Conservation (phyloP, 257 asterid genomes). For the Primulina huaijiensis region DNA sequence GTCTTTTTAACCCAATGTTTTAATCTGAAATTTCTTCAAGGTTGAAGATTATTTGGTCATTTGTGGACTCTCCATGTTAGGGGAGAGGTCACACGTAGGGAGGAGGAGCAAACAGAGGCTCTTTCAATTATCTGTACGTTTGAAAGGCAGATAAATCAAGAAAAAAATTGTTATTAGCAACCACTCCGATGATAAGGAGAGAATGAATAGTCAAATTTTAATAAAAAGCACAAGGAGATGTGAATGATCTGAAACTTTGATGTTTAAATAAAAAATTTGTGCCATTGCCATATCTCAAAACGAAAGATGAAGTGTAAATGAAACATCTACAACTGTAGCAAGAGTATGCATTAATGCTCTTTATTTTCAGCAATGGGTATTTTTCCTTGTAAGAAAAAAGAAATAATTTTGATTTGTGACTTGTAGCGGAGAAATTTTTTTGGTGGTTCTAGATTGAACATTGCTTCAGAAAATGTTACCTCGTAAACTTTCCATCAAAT, state of each 20-base stretch:
- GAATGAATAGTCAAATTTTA: not conserved
- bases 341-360: not conserved
- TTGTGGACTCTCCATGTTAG: not conserved
- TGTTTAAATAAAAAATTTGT: not conserved
- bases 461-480: conserved; percentile 10
- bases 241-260: not conserved
- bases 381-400: conserved; percentile 12
- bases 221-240: not conserved
- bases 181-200: not conserved
- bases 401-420: not conserved
- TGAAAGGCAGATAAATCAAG: not conserved
- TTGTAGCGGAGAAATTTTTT: not conserved
- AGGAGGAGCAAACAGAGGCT: not conserved
- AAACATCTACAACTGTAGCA: no score
- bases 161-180: not conserved
- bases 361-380: not conserved
- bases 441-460: not conserved
- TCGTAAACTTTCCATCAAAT: conserved; percentile 2
- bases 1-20: not conserved
- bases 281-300: not conserved
- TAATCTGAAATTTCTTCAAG: no score
- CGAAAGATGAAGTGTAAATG: not conserved
- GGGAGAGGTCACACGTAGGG: not conserved
- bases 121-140: not conserved
- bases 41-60: not conserved